A percentile compares a stretch with the other conserved stretches of the same genome.
Conservation (phyloP, 1,284 basidiomycete genomes). For the Vanrija sp. region DNA sequence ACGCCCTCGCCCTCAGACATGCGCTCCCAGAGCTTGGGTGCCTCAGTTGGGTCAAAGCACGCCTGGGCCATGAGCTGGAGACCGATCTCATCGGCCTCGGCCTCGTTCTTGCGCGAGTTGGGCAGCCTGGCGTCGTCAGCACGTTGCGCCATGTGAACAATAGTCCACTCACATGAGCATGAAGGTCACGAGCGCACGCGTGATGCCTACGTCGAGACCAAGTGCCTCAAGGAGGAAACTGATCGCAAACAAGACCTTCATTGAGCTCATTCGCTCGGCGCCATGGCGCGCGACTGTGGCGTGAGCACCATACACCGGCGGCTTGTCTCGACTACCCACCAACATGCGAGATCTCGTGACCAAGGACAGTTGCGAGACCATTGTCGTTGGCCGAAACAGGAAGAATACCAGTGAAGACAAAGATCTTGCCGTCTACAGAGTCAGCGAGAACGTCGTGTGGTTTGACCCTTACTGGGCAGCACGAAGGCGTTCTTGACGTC, state of each 20-base stretch:
- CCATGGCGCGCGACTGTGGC: constrained; percentile 12
- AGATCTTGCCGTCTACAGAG: constrained; percentile 62
- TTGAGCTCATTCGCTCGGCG: constrained; percentile 51
- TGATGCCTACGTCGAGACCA: constrained; percentile 60
- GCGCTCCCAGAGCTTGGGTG: constrained; percentile 69
- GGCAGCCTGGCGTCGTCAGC: constrained; percentile 55
- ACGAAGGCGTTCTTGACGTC: constrained; percentile 77
- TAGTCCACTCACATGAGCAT: constrained; percentile 54
- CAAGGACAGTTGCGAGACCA: constrained; percentile 79
- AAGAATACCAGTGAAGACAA: constrained; percentile 86
- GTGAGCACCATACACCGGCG: constrained; percentile 27
- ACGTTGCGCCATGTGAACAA: background rate
- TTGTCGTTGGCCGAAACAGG: constrained; percentile 73
- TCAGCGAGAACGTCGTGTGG: background rate
- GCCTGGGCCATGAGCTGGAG: constrained; percentile 60
- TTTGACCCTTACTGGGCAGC: constrained; percentile 57
- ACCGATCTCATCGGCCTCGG: constrained; percentile 78
- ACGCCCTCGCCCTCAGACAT: constrained; percentile 57
- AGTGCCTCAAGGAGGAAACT: constrained; percentile 56
- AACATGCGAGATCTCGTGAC: constrained; percentile 87
- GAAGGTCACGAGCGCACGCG: constrained; percentile 54
- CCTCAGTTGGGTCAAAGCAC: constrained; percentile 52
- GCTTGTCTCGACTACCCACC: constrained; percentile 59
- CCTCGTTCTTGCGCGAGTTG: constrained; percentile 75
- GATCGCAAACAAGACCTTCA: constrained; percentile 57